Evolutionary conservation across 2,329 filamentous ascomycete genomes (phyloP), one percentile per base, ranked within the genome.

Genomic region (Aspergillus sp.): DNA sequence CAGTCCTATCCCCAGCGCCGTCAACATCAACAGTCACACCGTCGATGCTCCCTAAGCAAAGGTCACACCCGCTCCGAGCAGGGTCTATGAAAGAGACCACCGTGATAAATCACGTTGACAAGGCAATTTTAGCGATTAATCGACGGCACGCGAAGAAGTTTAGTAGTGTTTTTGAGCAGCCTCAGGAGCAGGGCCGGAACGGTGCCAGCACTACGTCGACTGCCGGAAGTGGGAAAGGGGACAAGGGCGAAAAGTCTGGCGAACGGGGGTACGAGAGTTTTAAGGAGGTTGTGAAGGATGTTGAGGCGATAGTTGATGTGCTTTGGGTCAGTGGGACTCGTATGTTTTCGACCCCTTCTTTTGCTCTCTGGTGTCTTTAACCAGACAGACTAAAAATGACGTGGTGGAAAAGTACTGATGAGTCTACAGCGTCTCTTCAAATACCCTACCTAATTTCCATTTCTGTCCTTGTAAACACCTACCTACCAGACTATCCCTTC

Each of bases 301-400:
- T 96, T 1, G 89, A 93, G 56, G 81, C 82, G 6, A 71, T 96
- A 12, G 77, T 96, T 15, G 89, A 96, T 72, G 83, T 96, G 7
- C 76, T 96, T 5, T 98, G 93, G 93, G 83, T 91, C 21, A 91
- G 88, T 31, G 91, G 90, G 9, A 96, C 93, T 21, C 91, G 91
- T 92, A 80, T 71, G 90, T 81, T 50, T 15, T 12, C n/a, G 25
- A 19, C 48, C 44, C 14, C 35, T 21, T 33, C 43, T 23, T 12
- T 23, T 4, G 21, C 43, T 54, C 47, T 35, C 19, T 31, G 27
- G 8, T 11, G 27, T 31, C 27, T 31, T 31, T 11, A 31, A 31
- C 27, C 27, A 31, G 27, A 12, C 8, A 31, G 27, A 31, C 27
- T 11, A 11, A 31, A 31, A 11, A 31, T 31, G 5, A 7, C 14